A percentile compares a stretch with the other conserved stretches of the same genome.
phyloP scores from a whole-genome alignment of 139 green algal genomes.

The Diplosphaera chodatii region DNA sequence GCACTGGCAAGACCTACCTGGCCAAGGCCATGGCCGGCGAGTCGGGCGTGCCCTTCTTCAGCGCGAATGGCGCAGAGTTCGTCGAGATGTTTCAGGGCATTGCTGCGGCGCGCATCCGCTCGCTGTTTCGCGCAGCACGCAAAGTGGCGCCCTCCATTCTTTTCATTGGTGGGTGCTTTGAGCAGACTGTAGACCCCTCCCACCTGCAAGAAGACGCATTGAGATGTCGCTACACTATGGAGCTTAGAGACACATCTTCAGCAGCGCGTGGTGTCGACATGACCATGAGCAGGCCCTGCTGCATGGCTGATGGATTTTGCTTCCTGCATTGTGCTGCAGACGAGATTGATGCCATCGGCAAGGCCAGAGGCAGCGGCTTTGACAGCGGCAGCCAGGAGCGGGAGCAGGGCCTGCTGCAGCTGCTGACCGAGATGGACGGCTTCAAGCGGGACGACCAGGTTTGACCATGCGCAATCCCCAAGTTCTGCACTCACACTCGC shows the following conservation, averaged over 20 bases:
- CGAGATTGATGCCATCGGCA: conserved; percentile 98
- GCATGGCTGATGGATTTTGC: not conserved
- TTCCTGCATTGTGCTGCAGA: conserved; percentile 48
- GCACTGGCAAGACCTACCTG: conserved; percentile 95
- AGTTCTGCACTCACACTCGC: no score
- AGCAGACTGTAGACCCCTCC: no score
- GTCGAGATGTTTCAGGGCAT: conserved; percentile 76
- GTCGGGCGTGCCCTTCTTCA: conserved; percentile 60
- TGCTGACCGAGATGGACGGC: conserved; percentile 72
- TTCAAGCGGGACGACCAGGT: conserved; percentile 34
- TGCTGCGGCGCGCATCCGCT: conserved; percentile 70
- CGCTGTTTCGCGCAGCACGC: conserved; percentile 91
- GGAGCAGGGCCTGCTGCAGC: conserved; percentile 68
- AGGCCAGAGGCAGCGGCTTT: conserved; percentile 25
- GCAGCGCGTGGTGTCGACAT: no score
- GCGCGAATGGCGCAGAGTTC: conserved; percentile 69
- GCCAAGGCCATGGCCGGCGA: conserved; percentile 86
- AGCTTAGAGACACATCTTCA: no score
- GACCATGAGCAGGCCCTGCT: no score
- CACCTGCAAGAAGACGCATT: no score
- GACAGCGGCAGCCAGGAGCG: conserved; percentile 57
- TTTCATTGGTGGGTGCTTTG: conserved; percentile 85
- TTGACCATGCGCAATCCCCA: no score
- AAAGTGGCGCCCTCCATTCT: conserved; percentile 90
- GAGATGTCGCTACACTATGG: no score